A percentile compares a stretch with the other conserved stretches of the same genome.
Conservation (phyloP, 2,329 filamentous ascomycete species). For the Paraphoma sp. region DNA sequence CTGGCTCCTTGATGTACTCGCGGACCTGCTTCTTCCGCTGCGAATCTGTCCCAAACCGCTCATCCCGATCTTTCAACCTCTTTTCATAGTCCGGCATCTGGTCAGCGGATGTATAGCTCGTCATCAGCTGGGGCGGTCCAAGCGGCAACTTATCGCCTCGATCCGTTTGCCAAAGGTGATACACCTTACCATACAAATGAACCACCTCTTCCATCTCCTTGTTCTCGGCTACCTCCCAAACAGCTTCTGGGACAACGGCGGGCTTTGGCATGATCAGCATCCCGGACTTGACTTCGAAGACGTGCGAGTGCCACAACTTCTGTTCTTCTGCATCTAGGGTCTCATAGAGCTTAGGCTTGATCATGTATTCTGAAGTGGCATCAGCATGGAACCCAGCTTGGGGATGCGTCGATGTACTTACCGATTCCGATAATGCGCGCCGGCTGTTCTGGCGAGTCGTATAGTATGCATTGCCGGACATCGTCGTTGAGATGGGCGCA, state of each 20-base stretch:
- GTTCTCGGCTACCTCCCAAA: slow-evolving; percentile 79
- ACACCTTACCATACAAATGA: slow-evolving; percentile 80
- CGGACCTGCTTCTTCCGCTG: slow-evolving; percentile 61
- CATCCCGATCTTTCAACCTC: slow-evolving; percentile 59
- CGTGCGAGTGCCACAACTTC: slow-evolving; percentile 78
- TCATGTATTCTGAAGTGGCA: slow-evolving; percentile 73
- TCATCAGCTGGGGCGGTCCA: slow-evolving; percentile 69
- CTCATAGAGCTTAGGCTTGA: slow-evolving; percentile 72
- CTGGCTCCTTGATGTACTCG: slow-evolving; percentile 58
- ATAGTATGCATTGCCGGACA: slow-evolving; percentile 84
- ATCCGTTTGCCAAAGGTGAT: slow-evolving; percentile 87
- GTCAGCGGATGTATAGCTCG: slow-evolving; percentile 61
- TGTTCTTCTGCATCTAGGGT: slow-evolving; percentile 72
- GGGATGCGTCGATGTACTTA: slow-evolving; percentile 11
- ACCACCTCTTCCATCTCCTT: slow-evolving; percentile 81
- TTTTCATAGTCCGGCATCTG: slow-evolving; percentile 57
- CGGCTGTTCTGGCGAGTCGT: slow-evolving; percentile 71
- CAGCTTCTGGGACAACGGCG: slow-evolving; percentile 59
- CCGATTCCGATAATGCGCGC: slow-evolving; percentile 78
- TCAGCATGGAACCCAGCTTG: neutral
- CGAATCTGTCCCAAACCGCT: slow-evolving; percentile 60
- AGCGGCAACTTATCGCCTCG: slow-evolving; percentile 69
- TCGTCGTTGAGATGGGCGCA: slow-evolving; percentile 80
- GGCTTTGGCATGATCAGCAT: slow-evolving; percentile 80
- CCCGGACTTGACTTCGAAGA: slow-evolving; percentile 77